phyloP scores from a whole-genome alignment of 2,329 filamentous ascomycete species.

The Penicillium sp. region DNA sequence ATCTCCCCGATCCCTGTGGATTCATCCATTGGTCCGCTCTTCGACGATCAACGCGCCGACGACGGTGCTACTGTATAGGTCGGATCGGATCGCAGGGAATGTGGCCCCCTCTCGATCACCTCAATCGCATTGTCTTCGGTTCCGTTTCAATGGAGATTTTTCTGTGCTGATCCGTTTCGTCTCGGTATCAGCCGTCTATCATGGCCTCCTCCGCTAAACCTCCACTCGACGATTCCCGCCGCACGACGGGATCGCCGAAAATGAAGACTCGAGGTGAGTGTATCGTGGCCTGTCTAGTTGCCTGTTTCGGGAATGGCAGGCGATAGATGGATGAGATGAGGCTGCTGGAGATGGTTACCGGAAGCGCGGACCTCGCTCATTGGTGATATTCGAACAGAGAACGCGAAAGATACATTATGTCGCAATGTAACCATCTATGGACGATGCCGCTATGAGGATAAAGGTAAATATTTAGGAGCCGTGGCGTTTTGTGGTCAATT shows the following conservation, averaged over 20 bases:
- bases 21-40: constrained; percentile 19
- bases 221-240: constrained; percentile 46
- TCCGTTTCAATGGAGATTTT: constrained; percentile 41
- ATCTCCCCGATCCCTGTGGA: constrained; percentile 6
- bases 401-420: constrained; percentile 82
- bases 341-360: not conserved
- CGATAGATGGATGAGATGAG: constrained; percentile 10
- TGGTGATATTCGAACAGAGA: constrained; percentile 51
- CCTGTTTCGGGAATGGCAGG: not conserved
- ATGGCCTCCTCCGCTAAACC: constrained; percentile 48
- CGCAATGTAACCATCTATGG: constrained; percentile 92
- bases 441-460: constrained; percentile 86
- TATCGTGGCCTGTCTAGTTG: not conserved
- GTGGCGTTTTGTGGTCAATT: not conserved
- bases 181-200: constrained; percentile 28
- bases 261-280: constrained; percentile 49
- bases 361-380: constrained; percentile 5
- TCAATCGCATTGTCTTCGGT: constrained; percentile 28
- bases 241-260: constrained; percentile 46
- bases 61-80: constrained; percentile 8
- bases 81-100: constrained; percentile 33
- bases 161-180: constrained; percentile 37
- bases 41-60: constrained; percentile 17
- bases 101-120: constrained; percentile 32
- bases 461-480: constrained; percentile 51